Percentiles rank a stretch among this genome's conserved stretches.
Evolutionary conservation across 305 asterid genomes (phyloP).

Genomic region (Fraxinus xanthoxyloides): DNA sequence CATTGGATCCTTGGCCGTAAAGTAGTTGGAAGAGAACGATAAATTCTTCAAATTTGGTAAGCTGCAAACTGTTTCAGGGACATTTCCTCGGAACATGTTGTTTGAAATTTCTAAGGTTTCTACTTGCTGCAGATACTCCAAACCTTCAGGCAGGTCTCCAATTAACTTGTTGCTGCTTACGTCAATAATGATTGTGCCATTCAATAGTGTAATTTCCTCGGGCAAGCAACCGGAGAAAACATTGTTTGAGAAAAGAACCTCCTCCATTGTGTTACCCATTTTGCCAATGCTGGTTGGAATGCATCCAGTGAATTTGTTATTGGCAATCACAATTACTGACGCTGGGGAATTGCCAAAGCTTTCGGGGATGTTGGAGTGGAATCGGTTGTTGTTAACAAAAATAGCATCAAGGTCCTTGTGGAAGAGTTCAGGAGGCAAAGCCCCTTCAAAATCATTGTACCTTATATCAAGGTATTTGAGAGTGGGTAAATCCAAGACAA

Average conservation of each 20-base stretch:
- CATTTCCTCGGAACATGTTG: slow-evolving; percentile 51
- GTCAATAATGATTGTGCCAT: slow-evolving; percentile 42
- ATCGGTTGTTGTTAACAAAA: slow-evolving; percentile 63
- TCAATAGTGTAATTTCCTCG: slow-evolving; percentile 51
- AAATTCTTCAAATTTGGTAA: slow-evolving; percentile 14
- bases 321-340: slow-evolving; percentile 57
- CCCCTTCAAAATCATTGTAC: slow-evolving; percentile 75
- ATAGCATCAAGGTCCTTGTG: slow-evolving; percentile 58
- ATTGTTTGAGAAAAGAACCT: slow-evolving; percentile 39
- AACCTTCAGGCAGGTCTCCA: slow-evolving; percentile 48
- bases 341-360: slow-evolving; percentile 65
- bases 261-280: slow-evolving; percentile 62
- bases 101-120: slow-evolving; percentile 45
- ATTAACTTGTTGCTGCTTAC: slow-evolving; percentile 37
- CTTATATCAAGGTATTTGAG: slow-evolving; percentile 66
- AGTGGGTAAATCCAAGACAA: slow-evolving; percentile 35
- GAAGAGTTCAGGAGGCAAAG: slow-evolving; percentile 47
- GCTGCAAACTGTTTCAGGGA: slow-evolving; percentile 51
- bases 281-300: slow-evolving; percentile 66
- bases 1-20: background rate
- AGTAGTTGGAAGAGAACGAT: background rate
- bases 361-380: slow-evolving; percentile 41
- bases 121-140: slow-evolving; percentile 41
- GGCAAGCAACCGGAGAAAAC: slow-evolving; percentile 65
- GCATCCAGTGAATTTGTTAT: slow-evolving; percentile 63